Evolutionary conservation across 331 rosid genomes (phyloP).

Genomic region (Rhamnella rubrinervis): DNA sequence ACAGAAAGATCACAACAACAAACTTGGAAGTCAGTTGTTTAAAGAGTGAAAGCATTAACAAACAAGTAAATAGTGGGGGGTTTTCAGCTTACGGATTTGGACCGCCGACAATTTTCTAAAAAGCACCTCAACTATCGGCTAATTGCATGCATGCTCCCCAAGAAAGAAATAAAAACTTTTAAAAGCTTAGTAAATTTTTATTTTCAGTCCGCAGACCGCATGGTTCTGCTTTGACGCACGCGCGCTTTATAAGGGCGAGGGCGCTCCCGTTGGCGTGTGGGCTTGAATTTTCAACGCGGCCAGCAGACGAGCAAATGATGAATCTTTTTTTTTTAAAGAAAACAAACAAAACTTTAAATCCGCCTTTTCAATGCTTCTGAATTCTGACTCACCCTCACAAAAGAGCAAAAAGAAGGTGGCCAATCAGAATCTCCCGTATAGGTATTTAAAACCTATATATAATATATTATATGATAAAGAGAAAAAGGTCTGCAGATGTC

Average conservation of each 20-base stretch:
- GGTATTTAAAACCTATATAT: neutral
- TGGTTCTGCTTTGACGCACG: conserved; percentile 13
- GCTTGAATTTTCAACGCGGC: conserved; percentile 15
- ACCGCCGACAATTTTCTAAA: conserved; percentile 18
- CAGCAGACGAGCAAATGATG: neutral
- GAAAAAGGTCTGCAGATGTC: no score
- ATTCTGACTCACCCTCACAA: neutral
- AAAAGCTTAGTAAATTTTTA: neutral
- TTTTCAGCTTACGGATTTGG: neutral
- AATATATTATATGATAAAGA: no score
- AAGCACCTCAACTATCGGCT: neutral
- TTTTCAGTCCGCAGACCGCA: neutral
- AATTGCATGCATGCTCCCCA: conserved; percentile 7
- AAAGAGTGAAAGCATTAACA: no score
- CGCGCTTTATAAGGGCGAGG: conserved; percentile 3
- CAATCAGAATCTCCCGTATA: no score
- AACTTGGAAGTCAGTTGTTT: neutral
- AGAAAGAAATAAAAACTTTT: no score
- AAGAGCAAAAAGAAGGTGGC: no score
- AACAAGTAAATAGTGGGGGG: neutral
- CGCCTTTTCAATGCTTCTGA: neutral
- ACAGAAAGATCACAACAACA: no score
- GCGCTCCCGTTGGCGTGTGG: neutral
- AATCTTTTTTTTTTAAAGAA: no score
- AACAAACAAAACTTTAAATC: neutral